Conservation (phyloP, 352 stramenopile genomes). For the Phytopythium litorale region DNA sequence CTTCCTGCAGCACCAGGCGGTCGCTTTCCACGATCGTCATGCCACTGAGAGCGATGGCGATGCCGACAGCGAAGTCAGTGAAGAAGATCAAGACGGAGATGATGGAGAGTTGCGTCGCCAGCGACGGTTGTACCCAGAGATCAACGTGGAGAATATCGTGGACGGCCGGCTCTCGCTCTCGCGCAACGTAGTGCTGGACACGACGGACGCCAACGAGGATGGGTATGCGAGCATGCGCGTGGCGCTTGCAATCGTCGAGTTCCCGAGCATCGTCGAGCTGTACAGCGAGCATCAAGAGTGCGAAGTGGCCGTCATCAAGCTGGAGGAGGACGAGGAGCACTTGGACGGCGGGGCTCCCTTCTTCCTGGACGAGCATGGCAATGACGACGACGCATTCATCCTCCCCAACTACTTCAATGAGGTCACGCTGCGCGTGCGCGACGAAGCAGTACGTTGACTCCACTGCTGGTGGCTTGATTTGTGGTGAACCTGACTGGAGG, state of each 20-base stretch:
- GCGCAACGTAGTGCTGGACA: slow-evolving; percentile 66
- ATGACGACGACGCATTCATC: slow-evolving; percentile 60
- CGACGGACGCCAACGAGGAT: slow-evolving; percentile 62
- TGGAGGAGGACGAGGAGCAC: slow-evolving; percentile 77
- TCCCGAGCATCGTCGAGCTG: slow-evolving; percentile 61
- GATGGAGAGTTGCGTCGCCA: slow-evolving; percentile 11
- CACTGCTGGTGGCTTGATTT: background rate
- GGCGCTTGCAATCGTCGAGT: slow-evolving; percentile 58
- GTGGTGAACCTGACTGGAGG: background rate
- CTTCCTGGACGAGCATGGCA: slow-evolving; percentile 64
- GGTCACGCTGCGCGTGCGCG: slow-evolving; percentile 45
- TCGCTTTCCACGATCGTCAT: slow-evolving; percentile 24
- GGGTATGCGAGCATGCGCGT: slow-evolving; percentile 61
- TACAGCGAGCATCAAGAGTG: slow-evolving; percentile 73
- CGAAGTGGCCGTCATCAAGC: slow-evolving; percentile 57
- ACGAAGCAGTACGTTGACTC: slow-evolving; percentile 39
- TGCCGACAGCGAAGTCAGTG: slow-evolving; percentile 15
- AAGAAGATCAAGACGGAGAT: slow-evolving; percentile 16
- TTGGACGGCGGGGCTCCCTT: slow-evolving; percentile 47
- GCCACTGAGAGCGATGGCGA: slow-evolving; percentile 6
- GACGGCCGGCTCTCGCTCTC: slow-evolving; percentile 48
- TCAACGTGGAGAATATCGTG: slow-evolving; percentile 45
- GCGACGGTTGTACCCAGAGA: slow-evolving; percentile 29
- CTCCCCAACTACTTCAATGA: slow-evolving; percentile 64
- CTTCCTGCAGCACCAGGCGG: slow-evolving; percentile 25